Conservation (phyloP, 2,329 filamentous ascomycete genomes). For the Dactylellina haptotyla region DNA sequence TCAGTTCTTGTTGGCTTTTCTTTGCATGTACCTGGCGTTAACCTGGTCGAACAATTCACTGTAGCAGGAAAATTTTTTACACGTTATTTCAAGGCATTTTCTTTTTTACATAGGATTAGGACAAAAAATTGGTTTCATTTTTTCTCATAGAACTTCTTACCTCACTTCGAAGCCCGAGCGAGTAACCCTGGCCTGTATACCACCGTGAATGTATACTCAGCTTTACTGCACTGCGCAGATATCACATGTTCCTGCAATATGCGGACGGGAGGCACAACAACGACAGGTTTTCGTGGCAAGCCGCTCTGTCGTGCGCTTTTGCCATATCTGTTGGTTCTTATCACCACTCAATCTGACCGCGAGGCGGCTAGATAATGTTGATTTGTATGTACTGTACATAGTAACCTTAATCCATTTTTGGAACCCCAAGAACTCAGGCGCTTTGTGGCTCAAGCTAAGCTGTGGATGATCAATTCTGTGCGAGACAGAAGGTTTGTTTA, state of each 20-base stretch:
- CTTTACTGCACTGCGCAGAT: constrained; percentile 5
- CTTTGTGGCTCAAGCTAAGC: not conserved
- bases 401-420: constrained; percentile 10
- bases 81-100: constrained; percentile 1
- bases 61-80: constrained; percentile 29
- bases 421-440: not conserved
- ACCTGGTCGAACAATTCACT: constrained; percentile 27
- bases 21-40: constrained; percentile 52
- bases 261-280: constrained; percentile 32
- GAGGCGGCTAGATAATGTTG: constrained; percentile 45
- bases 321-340: constrained; percentile 19
- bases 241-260: constrained; percentile 36
- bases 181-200: not conserved
- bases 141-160: constrained; percentile 4
- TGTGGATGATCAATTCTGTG: not conserved
- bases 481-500: not conserved
- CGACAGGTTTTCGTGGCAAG: constrained; percentile 3
- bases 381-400: constrained; percentile 7
- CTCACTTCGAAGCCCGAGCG: not conserved
- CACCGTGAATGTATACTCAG: constrained; percentile 6
- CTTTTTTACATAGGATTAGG: not conserved
- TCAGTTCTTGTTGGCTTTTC: constrained; percentile 33
- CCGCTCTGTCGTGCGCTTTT: constrained; percentile 20
- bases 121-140: constrained; percentile 10
- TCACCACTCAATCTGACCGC: constrained; percentile 37